Evolutionary conservation across 2,329 filamentous ascomycete species (phyloP), one percentile per base, ranked within the genome.

Genomic region (Apiospora hydei): DNA sequence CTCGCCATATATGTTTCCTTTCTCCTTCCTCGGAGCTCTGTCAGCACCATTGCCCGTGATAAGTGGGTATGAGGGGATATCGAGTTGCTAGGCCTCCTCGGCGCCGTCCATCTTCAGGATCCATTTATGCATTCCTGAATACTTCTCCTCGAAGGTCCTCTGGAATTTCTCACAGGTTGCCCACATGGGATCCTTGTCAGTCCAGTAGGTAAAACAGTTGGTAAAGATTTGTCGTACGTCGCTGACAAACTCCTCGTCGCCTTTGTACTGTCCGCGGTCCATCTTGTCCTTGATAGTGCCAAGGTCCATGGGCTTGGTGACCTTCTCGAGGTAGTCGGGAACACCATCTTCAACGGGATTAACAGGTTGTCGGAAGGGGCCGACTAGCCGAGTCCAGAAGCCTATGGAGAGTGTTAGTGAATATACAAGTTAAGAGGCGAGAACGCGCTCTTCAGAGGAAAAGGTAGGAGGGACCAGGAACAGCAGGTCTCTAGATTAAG

Each of bases 121-220:
- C 88, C 88, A 91, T 77, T 90, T 90, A 75, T 86, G 83, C 86
- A 91, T 90, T 72, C 86, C 84, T 0, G 81, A 81, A 76, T 85
- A 91, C 80, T 91, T 91, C 75, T 91, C 86, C 77, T 89, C 88
- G 74, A 89, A 86, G 11, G 82, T 85, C 76, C 87, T 88, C 78
- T 91, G 86, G 69, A 92, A 85, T 73, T 86, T 87, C 80, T 89
- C 84, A 73, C 89, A 89, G 0, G 87, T 84, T 0, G 78, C 77
- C 82, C 85, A 90, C 82, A 91, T 89, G 0, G 84, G 83, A 69
- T 89, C 86, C 38, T 84, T 83, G 73, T 85, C 84, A 67, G 83
- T 86, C 88, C 89, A 91, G 80, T 91, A 92, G n/a, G 85, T 86
- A 79, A 88, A 91, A 79, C 89, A 91, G 78, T 91, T 92, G 38